These are phyloP conservation scores for Coemansia sp. DNA, from an alignment of 192 early-diverging fungal species.

Conservation along the genomic window DNA sequence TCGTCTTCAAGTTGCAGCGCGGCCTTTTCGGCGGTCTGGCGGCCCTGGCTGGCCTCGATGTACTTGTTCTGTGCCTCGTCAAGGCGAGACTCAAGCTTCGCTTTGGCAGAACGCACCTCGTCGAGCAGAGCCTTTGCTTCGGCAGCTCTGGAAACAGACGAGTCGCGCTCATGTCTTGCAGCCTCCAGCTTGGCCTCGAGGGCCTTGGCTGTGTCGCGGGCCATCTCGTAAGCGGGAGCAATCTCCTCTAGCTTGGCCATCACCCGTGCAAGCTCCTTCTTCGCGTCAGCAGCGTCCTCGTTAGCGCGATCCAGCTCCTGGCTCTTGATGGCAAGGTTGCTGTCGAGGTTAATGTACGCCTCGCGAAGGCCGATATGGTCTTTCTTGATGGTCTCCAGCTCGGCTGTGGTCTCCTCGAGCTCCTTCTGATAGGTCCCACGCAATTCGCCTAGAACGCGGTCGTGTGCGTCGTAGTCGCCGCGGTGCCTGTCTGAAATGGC, in stretches of 20 bases:
- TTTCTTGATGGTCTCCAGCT: conserved; percentile 77
- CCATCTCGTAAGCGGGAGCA: conserved; percentile 54
- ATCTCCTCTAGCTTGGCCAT: conserved; percentile 70
- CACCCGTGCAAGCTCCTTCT: conserved; percentile 72
- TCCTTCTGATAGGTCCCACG: conserved; percentile 86
- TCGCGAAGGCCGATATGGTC: conserved; percentile 70
- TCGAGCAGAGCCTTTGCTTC: conserved; percentile 71
- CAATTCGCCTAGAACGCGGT: conserved; percentile 68
- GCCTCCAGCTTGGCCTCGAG: conserved; percentile 63
- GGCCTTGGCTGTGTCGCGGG: conserved; percentile 63
- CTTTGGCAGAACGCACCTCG: conserved; percentile 70
- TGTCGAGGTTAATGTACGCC: conserved; percentile 68
- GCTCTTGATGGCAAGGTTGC: conserved; percentile 65
- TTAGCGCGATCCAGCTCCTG: conserved; percentile 72
- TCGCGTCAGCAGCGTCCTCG: conserved; percentile 76
- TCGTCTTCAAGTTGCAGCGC: conserved; percentile 74
- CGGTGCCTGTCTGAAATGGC: conserved; percentile 70
- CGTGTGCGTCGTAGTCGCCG: conserved; percentile 77
- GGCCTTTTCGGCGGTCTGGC: conserved; percentile 70
- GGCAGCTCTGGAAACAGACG: conserved; percentile 38
- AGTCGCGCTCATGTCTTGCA: conserved; percentile 62
- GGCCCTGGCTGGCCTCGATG: conserved; percentile 67
- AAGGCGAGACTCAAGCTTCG: conserved; percentile 71
- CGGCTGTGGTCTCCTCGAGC: conserved; percentile 74
- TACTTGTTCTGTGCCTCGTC: conserved; percentile 69